Base-by-base conservation (phyloP, 1,284 basidiomycete genomes). In the Sphagnurus paluster region DNA sequence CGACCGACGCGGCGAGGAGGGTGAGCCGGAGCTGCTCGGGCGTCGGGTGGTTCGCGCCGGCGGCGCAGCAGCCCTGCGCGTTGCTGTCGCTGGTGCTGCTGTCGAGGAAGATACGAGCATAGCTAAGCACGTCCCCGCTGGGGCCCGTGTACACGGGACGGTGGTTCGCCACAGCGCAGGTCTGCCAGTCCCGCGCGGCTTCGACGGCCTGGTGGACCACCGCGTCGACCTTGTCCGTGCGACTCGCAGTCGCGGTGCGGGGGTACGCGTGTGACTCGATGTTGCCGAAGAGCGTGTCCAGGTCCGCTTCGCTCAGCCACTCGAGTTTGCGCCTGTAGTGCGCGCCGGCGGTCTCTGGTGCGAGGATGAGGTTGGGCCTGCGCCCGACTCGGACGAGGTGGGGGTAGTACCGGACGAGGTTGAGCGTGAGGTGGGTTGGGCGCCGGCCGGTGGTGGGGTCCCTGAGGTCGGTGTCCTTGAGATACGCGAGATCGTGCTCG, bases 11-110 rank as follows among this genome's bases (percentile, higher is more conserved):
- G 19, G 36, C 36, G n/a, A 38, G 36, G 19, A 38, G 24, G 3
- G 36, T 38, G 6, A 38, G 16, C 11, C 36, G 36, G 24, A 25
- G 36, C 36, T 38, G 36, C 36, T 38, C 36, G 36, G 24, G 36
- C 4, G 36, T 38, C n/a, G 36, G 36, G 24, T 38, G 36, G 23
- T 38, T 21, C 19, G 36, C 36, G 16, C 36, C 36, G 2, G 6
- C 3, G 11, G 36, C 19, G n/a, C n/a, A n/a, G n/a, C n/a, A n/a
- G n/a, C n/a, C n/a, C 10, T 2, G 5, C 19, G 5, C 16, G 10
- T 21, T 38, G 36, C 20, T 21, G n/a, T n/a, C n/a, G n/a, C n/a
- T n/a, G n/a, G n/a, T n/a, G n/a, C n/a, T n/a, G n/a, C n/a, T n/a
- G n/a, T n/a, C n/a, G 36, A 38, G 36, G 36, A 25, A 38, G 5